Evolutionary conservation across 1,284 basidiomycete species (phyloP), one percentile per base, ranked within the genome.

Genomic region (Sanghuangporus weigelae): DNA sequence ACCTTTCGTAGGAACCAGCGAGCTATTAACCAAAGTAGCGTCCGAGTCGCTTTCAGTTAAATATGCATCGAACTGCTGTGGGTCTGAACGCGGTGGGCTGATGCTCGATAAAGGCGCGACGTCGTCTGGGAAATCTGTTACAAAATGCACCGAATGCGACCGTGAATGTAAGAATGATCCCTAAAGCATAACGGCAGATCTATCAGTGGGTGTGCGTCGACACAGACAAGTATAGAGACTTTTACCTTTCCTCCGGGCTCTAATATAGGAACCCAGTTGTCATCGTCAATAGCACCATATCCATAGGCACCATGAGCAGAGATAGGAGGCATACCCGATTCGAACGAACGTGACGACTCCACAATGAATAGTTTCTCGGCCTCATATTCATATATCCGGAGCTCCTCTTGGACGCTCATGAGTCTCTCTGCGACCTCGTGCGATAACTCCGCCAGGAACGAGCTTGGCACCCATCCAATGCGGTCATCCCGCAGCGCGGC

Each of bases 381-480:
- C 36, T 69, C 64, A 35, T 65, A 69, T 36, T 67, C 65, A 44
- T 59, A 76, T 69, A 67, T 72, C 70, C 68, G 62, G 44, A 61
- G 71, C 67, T 67, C 71, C 69, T 26, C 61, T 11, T 46, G 57
- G 6, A 67, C 56, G 48, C 39, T 48, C 23, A 49, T 54, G n/a
- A 68, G 50, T 39, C 38, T 76, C 16, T 81, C 78, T 7, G 78
- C 73, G 78, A 80, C 81, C 55, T 79, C 77, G 36, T 75, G 73
- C 14, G 77, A 70, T 21, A 87, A 70, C 11, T 76, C 75, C 56
- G 71, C 72, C 2, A 87, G 81, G 69, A 81, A 87, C 0, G 82
- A 81, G 65, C 79, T 76, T 10, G 89, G 89, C 67, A 92, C 84
- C 89, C 90, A 92, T 57, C 89, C 88, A 49, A 89, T 79, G 42